These are phyloP conservation scores for Butyriboletus loyo DNA, from an alignment of 768 basidiomycete genomes.

Conservation along the genomic window DNA sequence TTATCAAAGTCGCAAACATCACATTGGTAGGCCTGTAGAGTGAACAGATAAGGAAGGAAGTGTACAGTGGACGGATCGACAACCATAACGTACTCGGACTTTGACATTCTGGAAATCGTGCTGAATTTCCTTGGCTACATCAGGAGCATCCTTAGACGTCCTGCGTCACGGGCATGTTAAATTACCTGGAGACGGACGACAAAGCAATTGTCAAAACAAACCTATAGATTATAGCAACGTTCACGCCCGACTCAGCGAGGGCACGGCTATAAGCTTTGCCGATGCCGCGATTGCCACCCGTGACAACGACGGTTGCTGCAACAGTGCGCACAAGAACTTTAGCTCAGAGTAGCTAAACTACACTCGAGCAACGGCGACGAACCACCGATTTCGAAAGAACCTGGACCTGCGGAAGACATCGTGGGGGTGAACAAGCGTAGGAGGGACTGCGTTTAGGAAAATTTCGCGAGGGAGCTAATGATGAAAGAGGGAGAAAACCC, in stretches of 20 bases:
- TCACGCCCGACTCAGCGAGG: conserved; percentile 51
- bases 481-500: background rate
- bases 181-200: background rate
- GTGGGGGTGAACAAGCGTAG: background rate
- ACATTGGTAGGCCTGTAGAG: conserved; percentile 54
- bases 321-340: background rate
- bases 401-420: conserved; percentile 12
- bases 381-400: conserved; percentile 30
- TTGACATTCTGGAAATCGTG: conserved; percentile 43
- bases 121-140: conserved; percentile 46
- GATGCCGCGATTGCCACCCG: conserved; percentile 63
- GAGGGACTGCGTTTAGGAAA: conserved; percentile 2
- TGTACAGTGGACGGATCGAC: fast-evolving
- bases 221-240: conserved; percentile 64
- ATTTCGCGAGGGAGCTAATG: background rate
- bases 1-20: conserved; percentile 51
- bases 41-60: background rate
- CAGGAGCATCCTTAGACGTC: conserved; percentile 44
- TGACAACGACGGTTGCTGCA: conserved; percentile 51
- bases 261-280: conserved; percentile 53
- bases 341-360: background rate
- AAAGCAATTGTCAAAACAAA: conserved; percentile 2
- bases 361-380: background rate
- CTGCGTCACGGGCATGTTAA: conserved; percentile 27
- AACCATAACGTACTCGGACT: conserved; percentile 31